Conservation (phyloP, 2,329 filamentous ascomycete species). For the Exophiala lecanii-corni region DNA sequence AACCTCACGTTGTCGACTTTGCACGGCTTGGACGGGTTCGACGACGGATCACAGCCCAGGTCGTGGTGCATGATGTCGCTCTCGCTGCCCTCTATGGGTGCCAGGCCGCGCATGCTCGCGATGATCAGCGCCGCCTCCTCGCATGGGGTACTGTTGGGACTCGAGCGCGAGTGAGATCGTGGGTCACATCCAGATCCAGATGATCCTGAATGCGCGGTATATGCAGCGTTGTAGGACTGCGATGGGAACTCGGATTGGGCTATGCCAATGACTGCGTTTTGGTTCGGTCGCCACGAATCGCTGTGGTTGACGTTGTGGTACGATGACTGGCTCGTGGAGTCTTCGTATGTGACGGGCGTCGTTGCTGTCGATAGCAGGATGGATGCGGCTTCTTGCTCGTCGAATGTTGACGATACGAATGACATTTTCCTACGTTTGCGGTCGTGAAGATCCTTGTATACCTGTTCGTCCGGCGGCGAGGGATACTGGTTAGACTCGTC, state of each 20-base stretch:
- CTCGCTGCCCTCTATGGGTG: background rate
- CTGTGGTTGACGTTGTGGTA: background rate
- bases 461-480: background rate
- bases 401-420: background rate
- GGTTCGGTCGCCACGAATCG: background rate
- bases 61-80: conserved; percentile 8
- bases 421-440: background rate
- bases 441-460: background rate
- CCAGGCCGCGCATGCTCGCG: conserved; percentile 14
- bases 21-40: background rate
- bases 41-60: conserved; percentile 5
- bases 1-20: conserved; percentile 8
- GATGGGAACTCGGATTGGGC: too few relatives aligned
- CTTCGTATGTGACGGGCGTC: background rate
- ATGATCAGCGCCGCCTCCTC: conserved; percentile 15
- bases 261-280: too few relatives aligned
- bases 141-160: conserved; percentile 16
- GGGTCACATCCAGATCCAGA: background rate
- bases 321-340: background rate
- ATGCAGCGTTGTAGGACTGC: too few relatives aligned
- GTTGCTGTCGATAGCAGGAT: background rate
- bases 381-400: background rate
- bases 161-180: background rate
- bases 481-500: background rate
- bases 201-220: background rate